Base-by-base conservation (phyloP, 306 rosid species). In the Luffa aegyptiaca region DNA sequence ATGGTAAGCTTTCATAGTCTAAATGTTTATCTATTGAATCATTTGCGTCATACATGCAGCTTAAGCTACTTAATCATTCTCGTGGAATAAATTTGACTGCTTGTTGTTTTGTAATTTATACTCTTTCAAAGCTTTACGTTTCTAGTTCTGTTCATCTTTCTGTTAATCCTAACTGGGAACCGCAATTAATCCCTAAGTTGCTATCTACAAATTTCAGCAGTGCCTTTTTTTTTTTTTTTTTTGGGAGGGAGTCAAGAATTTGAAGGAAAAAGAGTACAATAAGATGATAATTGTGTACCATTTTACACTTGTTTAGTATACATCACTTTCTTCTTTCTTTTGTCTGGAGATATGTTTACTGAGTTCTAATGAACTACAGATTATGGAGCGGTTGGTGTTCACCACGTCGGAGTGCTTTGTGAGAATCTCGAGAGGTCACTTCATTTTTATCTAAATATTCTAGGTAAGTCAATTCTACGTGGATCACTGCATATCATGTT, bases 371-470 rank as follows among this genome's bases (percentile, higher is more conserved):
- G 55, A 42, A n/a, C 57, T 71, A 5, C 90, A 92, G 97, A 92
- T 88, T 91, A 86, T 81, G 97, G 97, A n/a, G 90, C 90, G 11
- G 97, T 90, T 77, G 75, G 84, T 64, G 79, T 95, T 66, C 99
- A 95, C 92, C 99, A 95, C 79, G 97, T 95, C 59, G 97, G 98
- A 82, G 64, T 94, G 56, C 74, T 94, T 81, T 94, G 97, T 49
- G 93, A 91, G 75, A 91, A 81, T 83, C 89, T 95, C 7, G 98
- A 95, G 86, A 91, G 88, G 79, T 92, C 97, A 0, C 92, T 95
- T 21, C 82, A 86, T 72, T 95, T 91, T 81, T 95, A 95, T 79
- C 96, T 93, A 88, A 93, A 93, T 76, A 52, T 95, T 82, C 85
- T 95, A 20, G 97, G 99, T 91, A 90, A 75, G 92, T 52, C 18